Base-by-base conservation (phyloP, 2,329 filamentous ascomycete species). In the Lachnellula suecica region DNA sequence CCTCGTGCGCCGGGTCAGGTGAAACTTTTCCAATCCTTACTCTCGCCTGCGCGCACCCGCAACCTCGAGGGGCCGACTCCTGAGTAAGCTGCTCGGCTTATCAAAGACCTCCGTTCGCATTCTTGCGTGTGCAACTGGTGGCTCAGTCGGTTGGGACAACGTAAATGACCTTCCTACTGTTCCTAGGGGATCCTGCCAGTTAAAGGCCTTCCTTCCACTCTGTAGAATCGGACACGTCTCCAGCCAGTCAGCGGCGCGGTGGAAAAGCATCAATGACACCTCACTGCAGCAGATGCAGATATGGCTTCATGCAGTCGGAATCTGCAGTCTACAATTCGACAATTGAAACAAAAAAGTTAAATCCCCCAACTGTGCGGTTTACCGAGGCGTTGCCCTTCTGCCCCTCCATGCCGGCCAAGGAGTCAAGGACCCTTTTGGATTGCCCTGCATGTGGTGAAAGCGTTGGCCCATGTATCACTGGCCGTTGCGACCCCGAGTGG, bases 1-100 rank as follows among this genome's bases (percentile, higher is more conserved):
- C 44, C 44, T 37, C 31, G 44, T 47, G 44, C 44, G 15, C 40
- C 8, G 13, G 11, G 44, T 47, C 44, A 47, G 44, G 44, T 47
- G 44, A 38, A 47, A 47, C 44, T 40, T 11, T 47, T 34, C 31
- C 31, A 47, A 47, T 47, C 44, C 44, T 27, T 13, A 24, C 40
- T 20, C 40, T 23, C 22, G 40, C 11, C 22, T 43, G 11, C 11
- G 4, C 19, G 17, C n/a, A 35, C 7, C 31, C 15, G 17, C 31
- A 35, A 35, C 37, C 20, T 19, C 37, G 37, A 15, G 29, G 8
- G 8, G 17, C 34, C 17, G 10, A 5, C 3, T 44, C 34, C 22
- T 38, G 34, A 47, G 31, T 47, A 20, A 47, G 44, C 40, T 43
- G 11, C 20, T 43, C 10, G 40, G 23, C 44, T 47, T 37, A 37